phyloP scores from a whole-genome alignment of 1,284 basidiomycete genomes.

The Malassezia equina region DNA sequence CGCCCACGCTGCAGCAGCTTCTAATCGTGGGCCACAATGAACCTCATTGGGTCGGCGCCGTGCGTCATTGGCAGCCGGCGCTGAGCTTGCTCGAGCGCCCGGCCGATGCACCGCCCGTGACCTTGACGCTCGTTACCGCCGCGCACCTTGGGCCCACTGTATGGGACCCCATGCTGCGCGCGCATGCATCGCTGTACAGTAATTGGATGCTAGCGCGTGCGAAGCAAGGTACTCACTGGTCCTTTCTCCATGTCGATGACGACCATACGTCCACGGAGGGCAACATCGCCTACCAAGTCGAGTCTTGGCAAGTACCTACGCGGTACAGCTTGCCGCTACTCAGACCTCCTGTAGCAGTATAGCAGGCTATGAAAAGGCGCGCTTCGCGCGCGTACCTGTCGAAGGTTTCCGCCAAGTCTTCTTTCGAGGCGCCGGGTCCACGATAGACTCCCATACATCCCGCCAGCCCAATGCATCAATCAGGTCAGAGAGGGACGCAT shows the following conservation, averaged over 20 bases:
- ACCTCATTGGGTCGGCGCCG: conserved; percentile 7
- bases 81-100: neutral
- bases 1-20: neutral
- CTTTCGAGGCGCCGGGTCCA: neutral
- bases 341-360: neutral
- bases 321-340: neutral
- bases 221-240: neutral
- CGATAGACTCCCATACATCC: neutral
- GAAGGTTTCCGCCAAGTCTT: neutral
- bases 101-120: neutral
- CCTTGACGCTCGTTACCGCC: neutral
- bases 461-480: neutral
- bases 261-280: neutral
- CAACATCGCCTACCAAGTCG: neutral
- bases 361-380: neutral
- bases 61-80: neutral
- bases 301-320: neutral
- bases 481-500: neutral
- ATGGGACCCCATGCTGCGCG: neutral
- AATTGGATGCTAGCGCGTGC: conserved; percentile 5
- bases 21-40: conserved; percentile 7
- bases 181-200: conserved; percentile 2
- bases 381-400: neutral
- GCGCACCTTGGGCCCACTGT: neutral
- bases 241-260: neutral